These are phyloP conservation scores for Panicum virgatum DNA, from an alignment of 202 grass and related monocot species.

Conservation along the genomic window DNA sequence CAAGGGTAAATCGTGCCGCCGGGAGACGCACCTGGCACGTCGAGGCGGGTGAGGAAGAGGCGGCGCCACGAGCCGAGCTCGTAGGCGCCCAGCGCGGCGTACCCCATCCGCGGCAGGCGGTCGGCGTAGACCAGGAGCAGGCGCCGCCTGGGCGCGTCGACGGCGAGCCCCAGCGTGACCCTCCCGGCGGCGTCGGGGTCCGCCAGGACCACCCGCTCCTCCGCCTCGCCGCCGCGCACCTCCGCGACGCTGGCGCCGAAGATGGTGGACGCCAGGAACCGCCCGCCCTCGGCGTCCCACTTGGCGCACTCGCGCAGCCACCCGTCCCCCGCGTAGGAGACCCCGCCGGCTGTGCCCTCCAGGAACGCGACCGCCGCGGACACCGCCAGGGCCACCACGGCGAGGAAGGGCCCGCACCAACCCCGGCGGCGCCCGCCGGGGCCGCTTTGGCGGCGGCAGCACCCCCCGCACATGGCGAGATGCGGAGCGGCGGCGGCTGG, in stretches of 20 bases:
- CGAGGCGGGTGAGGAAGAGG: conserved; percentile 74
- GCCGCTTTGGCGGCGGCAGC: conserved; percentile 36
- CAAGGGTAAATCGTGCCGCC: not conserved
- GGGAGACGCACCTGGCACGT: conserved; percentile 57
- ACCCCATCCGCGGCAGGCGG: conserved; percentile 34
- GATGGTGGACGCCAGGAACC: conserved; percentile 73
- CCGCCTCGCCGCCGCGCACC: conserved; percentile 39
- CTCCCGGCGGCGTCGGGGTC: conserved; percentile 63
- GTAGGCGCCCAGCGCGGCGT: conserved; percentile 78
- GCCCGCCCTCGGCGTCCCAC: conserved; percentile 66
- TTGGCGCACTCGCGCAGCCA: conserved; percentile 97
- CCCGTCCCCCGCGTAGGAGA: conserved; percentile 50
- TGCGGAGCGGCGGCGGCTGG: not conserved
- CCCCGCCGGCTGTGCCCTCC: conserved; percentile 54
- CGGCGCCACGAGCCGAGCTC: conserved; percentile 69
- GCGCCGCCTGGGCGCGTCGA: conserved; percentile 59
- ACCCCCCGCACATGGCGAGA: conserved; percentile 46
- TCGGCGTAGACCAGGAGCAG: conserved; percentile 76
- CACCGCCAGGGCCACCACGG: conserved; percentile 41
- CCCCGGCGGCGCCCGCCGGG: not conserved
- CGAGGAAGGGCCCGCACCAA: conserved; percentile 19
- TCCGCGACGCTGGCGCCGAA: conserved; percentile 57
- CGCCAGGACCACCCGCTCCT: conserved; percentile 55
- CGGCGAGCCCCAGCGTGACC: conserved; percentile 52
- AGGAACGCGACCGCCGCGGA: conserved; percentile 66